phyloP scores from a whole-genome alignment of 345 rosid genomes.

The Aurinia saxatilis region DNA sequence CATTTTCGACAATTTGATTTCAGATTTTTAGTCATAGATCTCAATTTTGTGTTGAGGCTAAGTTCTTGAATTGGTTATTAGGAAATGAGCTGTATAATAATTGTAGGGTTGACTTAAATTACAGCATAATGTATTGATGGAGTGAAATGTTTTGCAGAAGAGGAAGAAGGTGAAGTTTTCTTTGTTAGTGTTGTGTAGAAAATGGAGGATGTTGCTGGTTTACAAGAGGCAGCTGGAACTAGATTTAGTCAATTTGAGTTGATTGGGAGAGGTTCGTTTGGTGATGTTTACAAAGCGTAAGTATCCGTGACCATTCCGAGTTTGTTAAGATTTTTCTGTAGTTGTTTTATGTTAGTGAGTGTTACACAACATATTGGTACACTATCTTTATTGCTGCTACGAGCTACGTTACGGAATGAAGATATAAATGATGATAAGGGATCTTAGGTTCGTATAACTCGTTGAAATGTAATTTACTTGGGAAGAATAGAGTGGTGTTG shows the following conservation, averaged over 20 bases:
- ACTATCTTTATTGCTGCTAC: neutral
- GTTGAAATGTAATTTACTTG: neutral
- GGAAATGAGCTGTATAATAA: neutral
- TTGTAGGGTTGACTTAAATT: slow-evolving; percentile 32
- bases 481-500: neutral
- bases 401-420: neutral
- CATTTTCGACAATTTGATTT: neutral
- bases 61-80: neutral
- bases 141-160: slow-evolving; percentile 12
- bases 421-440: neutral
- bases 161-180: slow-evolving; percentile 1
- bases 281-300: slow-evolving; percentile 98
- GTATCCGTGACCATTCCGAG: too few species aligned
- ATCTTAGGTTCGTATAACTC: neutral
- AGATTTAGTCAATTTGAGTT: slow-evolving; percentile 81
- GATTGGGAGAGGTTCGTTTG: slow-evolving; percentile 96
- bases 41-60: neutral
- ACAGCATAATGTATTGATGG: too few species aligned
- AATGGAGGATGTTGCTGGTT: slow-evolving; percentile 80
- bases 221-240: slow-evolving; percentile 70
- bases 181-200: slow-evolving; percentile 5
- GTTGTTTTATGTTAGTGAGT: neutral
- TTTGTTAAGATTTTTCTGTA: neutral
- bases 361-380: neutral
- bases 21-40: slow-evolving; percentile 14